A percentile compares a stretch with the other conserved stretches of the same genome.
These are phyloP conservation scores for Eutreptiella sp. DNA, from an alignment of 208 protist genomes.

Conservation along the genomic window DNA sequence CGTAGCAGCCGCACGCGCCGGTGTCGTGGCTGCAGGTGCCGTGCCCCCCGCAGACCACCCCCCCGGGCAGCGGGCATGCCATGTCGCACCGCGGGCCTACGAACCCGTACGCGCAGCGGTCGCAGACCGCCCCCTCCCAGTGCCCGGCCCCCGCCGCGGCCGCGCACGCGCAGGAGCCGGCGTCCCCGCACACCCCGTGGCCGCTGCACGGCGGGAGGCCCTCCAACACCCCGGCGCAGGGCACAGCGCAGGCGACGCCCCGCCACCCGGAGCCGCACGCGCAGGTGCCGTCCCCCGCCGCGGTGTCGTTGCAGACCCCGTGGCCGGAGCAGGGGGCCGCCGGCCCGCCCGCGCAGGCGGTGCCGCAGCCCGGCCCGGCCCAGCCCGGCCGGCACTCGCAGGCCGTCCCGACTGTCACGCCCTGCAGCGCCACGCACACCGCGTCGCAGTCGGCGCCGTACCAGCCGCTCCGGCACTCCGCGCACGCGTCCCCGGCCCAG, in stretches of 20 bases:
- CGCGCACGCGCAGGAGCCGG: conserved; percentile 17
- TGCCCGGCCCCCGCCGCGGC: neutral
- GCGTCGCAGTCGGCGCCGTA: neutral
- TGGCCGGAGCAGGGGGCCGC: conserved; percentile 7
- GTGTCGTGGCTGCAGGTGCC: neutral
- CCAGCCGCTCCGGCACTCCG: neutral
- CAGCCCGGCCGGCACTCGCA: conserved; percentile 16
- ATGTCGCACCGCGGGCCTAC: neutral
- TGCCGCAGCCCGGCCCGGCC: neutral
- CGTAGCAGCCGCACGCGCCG: neutral
- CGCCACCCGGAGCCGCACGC: conserved; percentile 21
- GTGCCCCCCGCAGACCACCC: neutral
- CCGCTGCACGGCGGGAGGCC: conserved; percentile 13
- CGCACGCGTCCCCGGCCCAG: conserved; percentile 13
- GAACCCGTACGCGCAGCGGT: conserved; percentile 5
- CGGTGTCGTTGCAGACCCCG: conserved; percentile 22
- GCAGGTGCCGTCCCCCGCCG: conserved; percentile 21
- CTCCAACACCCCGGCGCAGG: conserved; percentile 10
- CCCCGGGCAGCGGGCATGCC: neutral
- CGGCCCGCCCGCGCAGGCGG: neutral
- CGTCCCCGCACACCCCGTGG: conserved; percentile 6
- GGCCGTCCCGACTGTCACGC: neutral
- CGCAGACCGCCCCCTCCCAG: conserved; percentile 14
- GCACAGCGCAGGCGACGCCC: conserved; percentile 7
- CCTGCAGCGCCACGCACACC: neutral